Evolutionary conservation across 306 rosid species (phyloP), one percentile per base, ranked within the genome.

Genomic region (Pterocarpus macrocarpus): DNA sequence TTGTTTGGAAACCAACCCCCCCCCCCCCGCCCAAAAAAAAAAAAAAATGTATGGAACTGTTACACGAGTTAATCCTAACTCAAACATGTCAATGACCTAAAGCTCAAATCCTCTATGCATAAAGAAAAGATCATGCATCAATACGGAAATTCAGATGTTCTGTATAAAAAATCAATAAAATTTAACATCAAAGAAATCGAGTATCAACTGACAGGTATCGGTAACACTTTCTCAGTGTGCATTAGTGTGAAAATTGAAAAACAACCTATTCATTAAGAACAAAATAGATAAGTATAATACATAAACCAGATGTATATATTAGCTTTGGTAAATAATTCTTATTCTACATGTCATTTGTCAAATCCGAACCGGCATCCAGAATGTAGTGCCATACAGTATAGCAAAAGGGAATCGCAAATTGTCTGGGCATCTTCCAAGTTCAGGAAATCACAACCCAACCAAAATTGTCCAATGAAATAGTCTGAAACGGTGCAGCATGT

Each of bases 271-370:
- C 59, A 47, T 32, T 13, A 77, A 17, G 16, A 36, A 78, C 14
- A 69, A 69, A 73, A 72, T 10, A 73, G 73, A 76, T 34, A 56
- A 72, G 71, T 80, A 79, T 30, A 81, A 69, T 77, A 76, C 39
- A 79, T 66, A 43, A 68, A 41, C 52, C 45, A 10, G 44, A 33
- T 52, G 53, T 14, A 55, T 55, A 55, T n/a, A 55, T 85, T 80
- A 63, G 65, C 78, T 76, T 35, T 33, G 67, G 35, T 59, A 55
- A 73, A 47, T 50, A 78, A 74, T 77, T 61, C 71, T 86, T 85
- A 79, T 79, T 88, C 87, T 83, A 88, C 92, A 89, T 22, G 77
- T 82, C 75, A 85, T 74, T 75, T 80, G 89, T 84, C 81, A 78
- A 80, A 85, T 83, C 52, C 52, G 71, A 83, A 80, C 70, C 80